These are phyloP conservation scores for Tetraselmis striata DNA, from an alignment of 139 green algal species.

Conservation along the genomic window DNA sequence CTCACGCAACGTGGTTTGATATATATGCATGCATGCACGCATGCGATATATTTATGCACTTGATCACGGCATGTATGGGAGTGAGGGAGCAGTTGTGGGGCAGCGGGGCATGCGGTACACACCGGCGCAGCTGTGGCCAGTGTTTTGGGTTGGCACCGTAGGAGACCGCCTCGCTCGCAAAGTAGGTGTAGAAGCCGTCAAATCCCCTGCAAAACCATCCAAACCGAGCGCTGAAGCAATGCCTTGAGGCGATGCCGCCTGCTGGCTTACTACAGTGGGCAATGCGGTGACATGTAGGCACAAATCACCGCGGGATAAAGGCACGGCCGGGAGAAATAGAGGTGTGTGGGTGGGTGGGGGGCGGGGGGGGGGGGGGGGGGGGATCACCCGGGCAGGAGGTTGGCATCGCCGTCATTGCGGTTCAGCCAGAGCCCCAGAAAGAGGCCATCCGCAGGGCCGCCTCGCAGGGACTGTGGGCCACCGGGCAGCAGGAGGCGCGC, in stretches of 20 bases:
- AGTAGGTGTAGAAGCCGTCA: constrained; percentile 35
- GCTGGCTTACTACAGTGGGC: no score
- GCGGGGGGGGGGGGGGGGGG: neutral
- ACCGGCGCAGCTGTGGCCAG: constrained; percentile 12
- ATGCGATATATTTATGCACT: no score
- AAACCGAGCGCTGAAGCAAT: neutral
- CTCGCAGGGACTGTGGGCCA: constrained; percentile 23
- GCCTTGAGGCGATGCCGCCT: neutral
- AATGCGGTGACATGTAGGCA: no score
- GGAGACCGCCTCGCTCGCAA: constrained; percentile 9
- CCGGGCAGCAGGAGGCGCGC: constrained; percentile 15
- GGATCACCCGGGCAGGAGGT: constrained; percentile 5
- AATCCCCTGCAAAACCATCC: constrained; percentile 7
- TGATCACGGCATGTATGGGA: no score
- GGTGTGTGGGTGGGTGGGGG: no score
- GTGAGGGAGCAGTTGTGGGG: no score
- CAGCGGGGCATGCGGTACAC: no score
- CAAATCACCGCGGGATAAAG: no score
- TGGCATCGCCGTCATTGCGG: constrained; percentile 11
- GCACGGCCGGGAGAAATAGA: no score
- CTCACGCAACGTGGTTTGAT: no score
- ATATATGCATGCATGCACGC: no score
- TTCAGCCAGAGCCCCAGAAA: constrained; percentile 37
- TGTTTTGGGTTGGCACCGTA: constrained; percentile 15
- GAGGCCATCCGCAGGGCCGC: constrained; percentile 17